These are phyloP conservation scores for Penicillium fimorum DNA, from an alignment of 495 filamentous ascomycete genomes.

Conservation along the genomic window DNA sequence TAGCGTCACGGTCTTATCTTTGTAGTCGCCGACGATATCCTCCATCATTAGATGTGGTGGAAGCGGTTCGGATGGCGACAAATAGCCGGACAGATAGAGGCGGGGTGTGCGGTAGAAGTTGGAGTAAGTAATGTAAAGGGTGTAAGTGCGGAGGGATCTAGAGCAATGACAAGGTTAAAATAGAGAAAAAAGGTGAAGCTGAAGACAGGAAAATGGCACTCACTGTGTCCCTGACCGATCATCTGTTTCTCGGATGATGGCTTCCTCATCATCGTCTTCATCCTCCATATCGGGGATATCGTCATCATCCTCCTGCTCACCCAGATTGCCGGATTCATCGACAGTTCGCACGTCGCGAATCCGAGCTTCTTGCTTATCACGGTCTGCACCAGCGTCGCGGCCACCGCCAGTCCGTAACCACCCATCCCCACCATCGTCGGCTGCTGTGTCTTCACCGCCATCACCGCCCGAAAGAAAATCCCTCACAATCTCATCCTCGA, in stretches of 20 bases:
- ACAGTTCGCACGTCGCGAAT: slow-evolving; percentile 79
- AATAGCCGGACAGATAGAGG: slow-evolving; percentile 90
- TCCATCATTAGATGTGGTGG: slow-evolving; percentile 95
- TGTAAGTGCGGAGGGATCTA: slow-evolving; percentile 87
- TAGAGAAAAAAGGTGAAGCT: not conserved
- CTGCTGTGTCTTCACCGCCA: slow-evolving; percentile 48
- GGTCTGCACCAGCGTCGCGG: slow-evolving; percentile 43
- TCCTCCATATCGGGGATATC: slow-evolving; percentile 99
- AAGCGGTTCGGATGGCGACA: slow-evolving; percentile 76
- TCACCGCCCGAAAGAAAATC: slow-evolving; percentile 66
- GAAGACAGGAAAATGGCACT: slow-evolving; percentile 30
- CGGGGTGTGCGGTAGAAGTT: slow-evolving; percentile 96
- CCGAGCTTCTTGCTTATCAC: slow-evolving; percentile 63
- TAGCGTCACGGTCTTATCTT: slow-evolving; percentile 97
- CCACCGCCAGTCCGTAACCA: slow-evolving; percentile 85
- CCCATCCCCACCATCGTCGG: slow-evolving; percentile 73
- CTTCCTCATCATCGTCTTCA: slow-evolving; percentile 94
- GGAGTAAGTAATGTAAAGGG: slow-evolving; percentile 95
- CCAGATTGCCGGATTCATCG: slow-evolving; percentile 74
- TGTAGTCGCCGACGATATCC: slow-evolving; percentile 98
- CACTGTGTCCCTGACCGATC: slow-evolving; percentile 62
- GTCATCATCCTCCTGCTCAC: slow-evolving; percentile 72
- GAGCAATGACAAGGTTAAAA: slow-evolving; percentile 8
- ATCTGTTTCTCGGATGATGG: slow-evolving; percentile 82
- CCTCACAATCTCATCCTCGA: slow-evolving; percentile 78